A percentile compares a stretch with the other conserved stretches of the same genome.
Evolutionary conservation across 1,284 basidiomycete species (phyloP).

Genomic region (Melampsora americana): DNA sequence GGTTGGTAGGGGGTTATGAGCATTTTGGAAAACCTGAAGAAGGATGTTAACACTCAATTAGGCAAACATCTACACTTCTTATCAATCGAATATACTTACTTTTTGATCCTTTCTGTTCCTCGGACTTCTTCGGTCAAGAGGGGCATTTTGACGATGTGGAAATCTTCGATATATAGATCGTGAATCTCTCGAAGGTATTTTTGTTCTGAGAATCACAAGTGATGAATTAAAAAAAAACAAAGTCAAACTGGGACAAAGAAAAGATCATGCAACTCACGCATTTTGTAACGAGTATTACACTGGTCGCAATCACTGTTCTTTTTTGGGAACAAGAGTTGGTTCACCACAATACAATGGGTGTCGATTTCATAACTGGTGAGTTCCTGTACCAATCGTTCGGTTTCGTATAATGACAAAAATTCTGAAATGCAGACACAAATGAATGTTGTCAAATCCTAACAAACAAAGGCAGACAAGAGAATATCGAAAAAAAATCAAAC

Average conservation of each 20-base stretch:
- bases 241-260: neutral
- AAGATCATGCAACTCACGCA: slow-evolving; percentile 60
- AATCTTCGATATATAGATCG: slow-evolving; percentile 93
- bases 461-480: neutral
- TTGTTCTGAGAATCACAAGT: slow-evolving; percentile 60
- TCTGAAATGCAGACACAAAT: slow-evolving; percentile 98
- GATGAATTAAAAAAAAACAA: neutral
- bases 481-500: neutral
- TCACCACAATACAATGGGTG: slow-evolving; percentile 97
- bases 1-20: slow-evolving; percentile 6
- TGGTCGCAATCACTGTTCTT: slow-evolving; percentile 88
- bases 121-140: slow-evolving; percentile 94
- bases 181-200: slow-evolving; percentile 91
- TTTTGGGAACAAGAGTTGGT: slow-evolving; percentile 93
- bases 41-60: neutral
- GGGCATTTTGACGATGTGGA: slow-evolving; percentile 89
- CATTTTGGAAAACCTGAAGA: slow-evolving; percentile 1
- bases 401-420: slow-evolving; percentile 96
- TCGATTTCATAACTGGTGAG: slow-evolving; percentile 95
- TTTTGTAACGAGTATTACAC: slow-evolving; percentile 86
- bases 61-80: neutral
- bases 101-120: slow-evolving; percentile 84
- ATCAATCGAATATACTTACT: slow-evolving; percentile 57
- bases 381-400: slow-evolving; percentile 94
- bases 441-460: slow-evolving; percentile 58